These are phyloP conservation scores for Carex cristatella DNA, from an alignment of 176 grass and related monocot species.

Conservation along the genomic window DNA sequence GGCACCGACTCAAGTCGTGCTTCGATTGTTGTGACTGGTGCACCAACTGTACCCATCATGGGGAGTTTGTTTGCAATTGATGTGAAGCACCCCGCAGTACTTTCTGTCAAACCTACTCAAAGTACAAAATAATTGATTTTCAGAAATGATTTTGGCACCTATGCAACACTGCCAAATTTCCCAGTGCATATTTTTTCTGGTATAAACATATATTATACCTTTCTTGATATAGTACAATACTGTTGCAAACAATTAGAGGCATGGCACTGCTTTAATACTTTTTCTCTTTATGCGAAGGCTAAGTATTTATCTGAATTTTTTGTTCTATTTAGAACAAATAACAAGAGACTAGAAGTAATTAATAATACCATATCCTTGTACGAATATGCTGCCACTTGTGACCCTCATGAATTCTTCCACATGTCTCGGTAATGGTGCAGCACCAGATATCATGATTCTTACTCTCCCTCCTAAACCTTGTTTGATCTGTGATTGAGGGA, in stretches of 20 bases:
- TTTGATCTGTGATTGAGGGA: slow-evolving; percentile 40
- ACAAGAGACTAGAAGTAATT: neutral
- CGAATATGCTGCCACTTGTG: slow-evolving; percentile 54
- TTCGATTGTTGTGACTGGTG: slow-evolving; percentile 67
- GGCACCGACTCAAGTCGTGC: slow-evolving; percentile 64
- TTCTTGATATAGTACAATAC: neutral
- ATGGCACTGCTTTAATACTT: neutral
- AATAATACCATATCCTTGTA: slow-evolving; percentile 91
- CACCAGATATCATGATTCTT: slow-evolving; percentile 76
- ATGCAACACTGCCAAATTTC: neutral
- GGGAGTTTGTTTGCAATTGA: slow-evolving; percentile 72
- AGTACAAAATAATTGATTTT: neutral
- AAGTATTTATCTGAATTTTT: neutral
- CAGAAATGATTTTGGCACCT: neutral
- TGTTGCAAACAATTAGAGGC: neutral
- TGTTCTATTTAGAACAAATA: neutral
- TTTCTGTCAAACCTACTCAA: slow-evolving; percentile 79
- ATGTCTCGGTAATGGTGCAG: slow-evolving; percentile 74
- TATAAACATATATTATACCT: neutral
- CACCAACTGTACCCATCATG: slow-evolving; percentile 81
- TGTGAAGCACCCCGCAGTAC: slow-evolving; percentile 77
- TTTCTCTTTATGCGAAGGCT: neutral
- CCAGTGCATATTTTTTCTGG: neutral
- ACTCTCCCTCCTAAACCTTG: slow-evolving; percentile 72
- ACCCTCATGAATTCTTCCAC: slow-evolving; percentile 91